These are phyloP conservation scores for Podospora sp. DNA, from an alignment of 495 filamentous ascomycete species.

Conservation along the genomic window DNA sequence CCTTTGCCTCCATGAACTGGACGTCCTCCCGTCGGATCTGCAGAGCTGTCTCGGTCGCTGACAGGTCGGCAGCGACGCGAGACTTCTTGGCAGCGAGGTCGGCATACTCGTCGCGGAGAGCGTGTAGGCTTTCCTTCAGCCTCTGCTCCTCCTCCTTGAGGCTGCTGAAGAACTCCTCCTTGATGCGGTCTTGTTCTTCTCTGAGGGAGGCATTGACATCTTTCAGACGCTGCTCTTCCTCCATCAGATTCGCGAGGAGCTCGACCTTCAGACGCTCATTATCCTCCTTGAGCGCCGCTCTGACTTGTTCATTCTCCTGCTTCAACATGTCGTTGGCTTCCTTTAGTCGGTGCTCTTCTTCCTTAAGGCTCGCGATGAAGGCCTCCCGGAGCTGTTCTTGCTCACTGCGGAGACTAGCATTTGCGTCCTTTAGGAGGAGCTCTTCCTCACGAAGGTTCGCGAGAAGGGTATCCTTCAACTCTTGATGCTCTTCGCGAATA, in stretches of 20 bases:
- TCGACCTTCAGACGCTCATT: slow-evolving; percentile 28
- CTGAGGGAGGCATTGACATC: slow-evolving; percentile 64
- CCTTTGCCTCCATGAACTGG: slow-evolving; percentile 81
- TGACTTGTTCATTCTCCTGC: slow-evolving; percentile 22
- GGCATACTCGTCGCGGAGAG: slow-evolving; percentile 69
- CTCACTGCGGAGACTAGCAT: slow-evolving; percentile 55
- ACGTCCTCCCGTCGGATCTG: slow-evolving; percentile 88
- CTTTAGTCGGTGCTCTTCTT: slow-evolving; percentile 30
- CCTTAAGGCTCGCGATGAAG: slow-evolving; percentile 34
- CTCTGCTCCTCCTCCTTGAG: slow-evolving; percentile 47
- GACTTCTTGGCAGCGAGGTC: slow-evolving; percentile 71
- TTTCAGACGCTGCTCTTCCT: slow-evolving; percentile 77
- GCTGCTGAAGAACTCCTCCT: slow-evolving; percentile 60
- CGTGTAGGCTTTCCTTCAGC: slow-evolving; percentile 40
- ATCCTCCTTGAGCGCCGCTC: slow-evolving; percentile 65
- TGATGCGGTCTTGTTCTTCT: slow-evolving; percentile 74
- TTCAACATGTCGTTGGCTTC: slow-evolving; percentile 36
- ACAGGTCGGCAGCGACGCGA: slow-evolving; percentile 78
- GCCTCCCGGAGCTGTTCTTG: slow-evolving; percentile 42
- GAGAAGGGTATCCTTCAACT: slow-evolving; percentile 70
- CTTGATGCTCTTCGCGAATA: slow-evolving; percentile 70
- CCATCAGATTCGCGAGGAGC: slow-evolving; percentile 68
- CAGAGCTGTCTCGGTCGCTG: slow-evolving; percentile 84
- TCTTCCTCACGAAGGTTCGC: slow-evolving; percentile 66
- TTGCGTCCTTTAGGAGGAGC: slow-evolving; percentile 66